Conservation (phyloP, 2,329 filamentous ascomycete species). For the Phaeosphaeria sp. region DNA sequence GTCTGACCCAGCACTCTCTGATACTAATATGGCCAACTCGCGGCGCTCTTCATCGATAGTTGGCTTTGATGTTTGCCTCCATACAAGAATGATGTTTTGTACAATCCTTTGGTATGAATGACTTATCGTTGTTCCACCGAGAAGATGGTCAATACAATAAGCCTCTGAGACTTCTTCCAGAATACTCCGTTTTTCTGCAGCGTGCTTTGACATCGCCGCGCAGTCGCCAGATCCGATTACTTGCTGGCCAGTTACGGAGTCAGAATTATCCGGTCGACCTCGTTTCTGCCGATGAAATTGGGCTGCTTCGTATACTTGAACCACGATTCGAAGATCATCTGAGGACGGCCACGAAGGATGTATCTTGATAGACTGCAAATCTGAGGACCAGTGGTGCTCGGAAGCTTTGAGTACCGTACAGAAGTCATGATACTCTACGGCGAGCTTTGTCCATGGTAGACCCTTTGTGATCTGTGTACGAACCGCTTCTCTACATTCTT, state of each 20-base stretch:
- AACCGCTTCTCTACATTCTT: slow-evolving; percentile 28
- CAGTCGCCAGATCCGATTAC: neutral
- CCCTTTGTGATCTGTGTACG: slow-evolving; percentile 19
- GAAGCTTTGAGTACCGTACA: slow-evolving; percentile 22
- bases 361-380: neutral
- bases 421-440: slow-evolving; percentile 30
- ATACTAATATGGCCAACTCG: slow-evolving; percentile 24
- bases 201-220: neutral
- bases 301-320: slow-evolving; percentile 23
- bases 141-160: slow-evolving; percentile 23
- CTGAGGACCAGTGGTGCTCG: slow-evolving; percentile 10
- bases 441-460: slow-evolving; percentile 24
- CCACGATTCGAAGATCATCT: slow-evolving; percentile 12
- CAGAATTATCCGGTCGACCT: neutral
- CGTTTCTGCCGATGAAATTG: neutral
- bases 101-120: slow-evolving; percentile 14
- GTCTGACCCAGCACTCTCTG: slow-evolving; percentile 9
- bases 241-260: neutral
- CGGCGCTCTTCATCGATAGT: slow-evolving; percentile 13
- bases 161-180: slow-evolving; percentile 1
- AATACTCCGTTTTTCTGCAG: slow-evolving; percentile 13
- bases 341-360: slow-evolving; percentile 6
- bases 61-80: slow-evolving; percentile 16
- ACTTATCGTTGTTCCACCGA: slow-evolving; percentile 19
- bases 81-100: slow-evolving; percentile 22